phyloP scores from a whole-genome alignment of 441 rosid genomes.

The Lepidium campestre region DNA sequence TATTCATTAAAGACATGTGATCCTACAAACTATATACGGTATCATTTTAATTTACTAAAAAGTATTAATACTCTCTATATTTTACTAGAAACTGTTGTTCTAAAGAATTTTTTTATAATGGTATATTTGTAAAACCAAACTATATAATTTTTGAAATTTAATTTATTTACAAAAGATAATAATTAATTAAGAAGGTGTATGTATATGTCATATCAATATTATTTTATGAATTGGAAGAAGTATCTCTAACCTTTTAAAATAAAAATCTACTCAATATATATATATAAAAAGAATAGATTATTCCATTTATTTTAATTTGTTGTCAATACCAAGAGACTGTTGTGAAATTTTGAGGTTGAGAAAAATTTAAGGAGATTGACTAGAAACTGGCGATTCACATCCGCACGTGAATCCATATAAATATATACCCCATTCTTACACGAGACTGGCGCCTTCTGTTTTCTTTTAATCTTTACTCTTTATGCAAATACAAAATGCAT shows the following conservation, averaged over 20 bases:
- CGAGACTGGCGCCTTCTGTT: slow-evolving; percentile 11
- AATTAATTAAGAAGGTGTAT: too few species aligned
- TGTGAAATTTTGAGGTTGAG: neutral
- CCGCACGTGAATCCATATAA: slow-evolving; percentile 25
- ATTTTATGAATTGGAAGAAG: neutral
- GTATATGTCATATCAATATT: too few species aligned
- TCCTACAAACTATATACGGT: too few species aligned
- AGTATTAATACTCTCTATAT: neutral
- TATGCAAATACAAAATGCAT: neutral
- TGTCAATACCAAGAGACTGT: neutral
- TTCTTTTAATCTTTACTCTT: neutral
- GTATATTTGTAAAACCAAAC: neutral
- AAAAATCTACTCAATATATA: neutral
- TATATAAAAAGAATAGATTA: too few species aligned
- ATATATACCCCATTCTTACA: slow-evolving; percentile 9
- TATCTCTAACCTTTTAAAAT: neutral
- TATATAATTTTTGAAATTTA: neutral
- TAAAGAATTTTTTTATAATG: neutral
- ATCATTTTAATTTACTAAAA: too few species aligned
- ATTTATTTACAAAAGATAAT: too few species aligned
- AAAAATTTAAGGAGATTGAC: slow-evolving; percentile 2
- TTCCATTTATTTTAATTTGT: too few species aligned
- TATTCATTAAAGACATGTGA: neutral
- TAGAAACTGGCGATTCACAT: slow-evolving; percentile 1
- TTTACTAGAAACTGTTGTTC: neutral